A percentile compares a stretch with the other conserved stretches of the same genome.
Evolutionary conservation across 345 rosid species (phyloP).

Genomic region (Hirschfeldia incana): DNA sequence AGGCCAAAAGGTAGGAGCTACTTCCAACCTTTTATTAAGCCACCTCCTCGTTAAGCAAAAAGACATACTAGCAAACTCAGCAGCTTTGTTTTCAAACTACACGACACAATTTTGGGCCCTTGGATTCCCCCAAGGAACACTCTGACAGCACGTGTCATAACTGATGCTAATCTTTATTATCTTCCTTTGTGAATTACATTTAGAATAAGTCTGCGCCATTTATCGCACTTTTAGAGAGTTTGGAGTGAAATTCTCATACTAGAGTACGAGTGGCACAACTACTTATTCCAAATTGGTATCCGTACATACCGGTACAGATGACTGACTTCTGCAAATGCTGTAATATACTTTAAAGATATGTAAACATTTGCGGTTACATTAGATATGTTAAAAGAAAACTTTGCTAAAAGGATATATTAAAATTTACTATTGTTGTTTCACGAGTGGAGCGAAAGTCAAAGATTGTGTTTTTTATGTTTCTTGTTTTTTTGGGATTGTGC

Average conservation of each 20-base stretch:
- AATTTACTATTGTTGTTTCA: background rate
- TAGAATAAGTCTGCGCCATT: background rate
- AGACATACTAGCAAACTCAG: slow-evolving; percentile 9
- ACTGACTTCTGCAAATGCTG: background rate
- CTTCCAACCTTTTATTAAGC: slow-evolving; percentile 4
- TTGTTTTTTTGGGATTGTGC: no score
- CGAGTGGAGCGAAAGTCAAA: background rate
- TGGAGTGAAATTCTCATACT: background rate
- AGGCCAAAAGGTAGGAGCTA: slow-evolving; percentile 12
- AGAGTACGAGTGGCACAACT: background rate
- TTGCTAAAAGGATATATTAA: no score
- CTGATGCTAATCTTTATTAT: background rate
- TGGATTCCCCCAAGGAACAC: background rate
- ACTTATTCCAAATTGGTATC: background rate
- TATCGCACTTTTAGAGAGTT: background rate
- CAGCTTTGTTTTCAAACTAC: slow-evolving; percentile 4
- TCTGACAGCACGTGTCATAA: slow-evolving; percentile 1
- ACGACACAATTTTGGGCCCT: background rate
- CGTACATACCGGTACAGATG: background rate
- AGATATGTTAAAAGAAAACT: no score
- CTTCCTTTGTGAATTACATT: background rate
- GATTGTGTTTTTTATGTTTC: no score
- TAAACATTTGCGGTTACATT: no score
- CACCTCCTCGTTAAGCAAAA: slow-evolving; percentile 23
- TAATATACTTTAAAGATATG: background rate